These are phyloP conservation scores for Blastobotrys illinoisensis DNA, from an alignment of 1,139 yeast species.

Conservation along the genomic window DNA sequence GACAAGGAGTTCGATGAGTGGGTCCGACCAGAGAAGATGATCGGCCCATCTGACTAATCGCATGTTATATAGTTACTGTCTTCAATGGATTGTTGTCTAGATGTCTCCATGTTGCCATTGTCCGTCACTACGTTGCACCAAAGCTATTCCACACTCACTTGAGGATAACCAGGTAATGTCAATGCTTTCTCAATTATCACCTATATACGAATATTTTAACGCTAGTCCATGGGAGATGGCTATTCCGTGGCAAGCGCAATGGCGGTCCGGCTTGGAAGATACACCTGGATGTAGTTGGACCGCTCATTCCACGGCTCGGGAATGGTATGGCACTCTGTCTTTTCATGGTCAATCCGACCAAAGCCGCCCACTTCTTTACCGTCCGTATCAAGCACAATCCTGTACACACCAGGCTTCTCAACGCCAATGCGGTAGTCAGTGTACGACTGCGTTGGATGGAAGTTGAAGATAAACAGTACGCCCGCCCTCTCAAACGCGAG, in stretches of 20 bases:
- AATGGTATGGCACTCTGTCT: constrained; percentile 50
- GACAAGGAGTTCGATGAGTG: constrained; percentile 87
- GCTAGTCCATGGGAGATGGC: neutral
- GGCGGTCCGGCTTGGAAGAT: constrained; percentile 79
- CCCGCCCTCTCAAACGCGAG: constrained; percentile 87
- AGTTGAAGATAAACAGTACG: constrained; percentile 76
- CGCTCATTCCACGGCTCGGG: constrained; percentile 78
- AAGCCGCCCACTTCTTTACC: constrained; percentile 74
- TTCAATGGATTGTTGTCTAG: neutral
- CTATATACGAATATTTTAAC: neutral
- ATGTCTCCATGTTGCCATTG: neutral
- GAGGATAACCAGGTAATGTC: too few relatives aligned
- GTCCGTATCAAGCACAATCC: constrained; percentile 72
- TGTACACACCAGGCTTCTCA: constrained; percentile 70
- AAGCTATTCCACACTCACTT: too few relatives aligned
- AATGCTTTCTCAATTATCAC: neutral
- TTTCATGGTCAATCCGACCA: constrained; percentile 55
- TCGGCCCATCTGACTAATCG: constrained; percentile 60
- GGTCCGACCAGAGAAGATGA: constrained; percentile 98
- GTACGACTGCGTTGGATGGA: constrained; percentile 78
- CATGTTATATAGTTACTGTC: neutral
- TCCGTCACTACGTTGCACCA: too few relatives aligned
- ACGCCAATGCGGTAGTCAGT: constrained; percentile 88
- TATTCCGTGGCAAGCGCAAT: constrained; percentile 50
- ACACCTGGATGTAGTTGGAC: constrained; percentile 68